Base-by-base conservation (phyloP, 2,329 filamentous ascomycete genomes). In the Ceratocystis harringtonii region DNA sequence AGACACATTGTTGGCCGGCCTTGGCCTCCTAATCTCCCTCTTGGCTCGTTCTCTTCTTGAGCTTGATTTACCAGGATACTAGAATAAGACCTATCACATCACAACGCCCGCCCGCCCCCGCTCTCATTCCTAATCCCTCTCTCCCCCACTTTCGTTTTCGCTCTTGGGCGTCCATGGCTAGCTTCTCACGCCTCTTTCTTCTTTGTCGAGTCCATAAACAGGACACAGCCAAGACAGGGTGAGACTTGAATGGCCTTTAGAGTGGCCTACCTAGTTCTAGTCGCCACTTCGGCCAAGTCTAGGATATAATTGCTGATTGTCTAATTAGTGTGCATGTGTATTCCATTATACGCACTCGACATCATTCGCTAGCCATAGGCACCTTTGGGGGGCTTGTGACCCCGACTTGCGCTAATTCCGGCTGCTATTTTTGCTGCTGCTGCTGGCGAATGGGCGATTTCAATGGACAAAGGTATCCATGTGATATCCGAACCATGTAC, bases 11-110 rank as follows among this genome's bases (percentile, higher is more conserved):
- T 57, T 57, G 52, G 30, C 25, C 52, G 15, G 30, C 52, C 52
- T 57, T 57, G 52, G 52, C 10, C 52, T 57, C n/a, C 12, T 57
- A 25, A 57, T 57, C 10, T 57, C 52, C 30, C 52, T 57, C 52
- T 57, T 57, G 22, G 52, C 52, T 57, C 28, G 52, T 57, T 57
- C 52, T 57, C 30, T 57, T 57, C 25, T 57, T 57, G 10, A 57
- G 22, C 52, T 57, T 32, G 28, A 28, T 28, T 57, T 57, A 57
- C 52, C 28, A 22, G 52, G 52, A 57, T 57, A 25, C 3, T 15
- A 32, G 22, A 30, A 57, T 57, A 10, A 57, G 52, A 57, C n/a
- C 52, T 57, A 57, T 57, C 52, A 57, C 28, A 57, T 41, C 36
- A 41, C 36, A 57, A 57, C 30, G 44, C 52, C 52, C 10, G 52